Evolutionary conservation across 495 filamentous ascomycete species (phyloP), one percentile per base, ranked within the genome.

Genomic region (Penicillium canariense): DNA sequence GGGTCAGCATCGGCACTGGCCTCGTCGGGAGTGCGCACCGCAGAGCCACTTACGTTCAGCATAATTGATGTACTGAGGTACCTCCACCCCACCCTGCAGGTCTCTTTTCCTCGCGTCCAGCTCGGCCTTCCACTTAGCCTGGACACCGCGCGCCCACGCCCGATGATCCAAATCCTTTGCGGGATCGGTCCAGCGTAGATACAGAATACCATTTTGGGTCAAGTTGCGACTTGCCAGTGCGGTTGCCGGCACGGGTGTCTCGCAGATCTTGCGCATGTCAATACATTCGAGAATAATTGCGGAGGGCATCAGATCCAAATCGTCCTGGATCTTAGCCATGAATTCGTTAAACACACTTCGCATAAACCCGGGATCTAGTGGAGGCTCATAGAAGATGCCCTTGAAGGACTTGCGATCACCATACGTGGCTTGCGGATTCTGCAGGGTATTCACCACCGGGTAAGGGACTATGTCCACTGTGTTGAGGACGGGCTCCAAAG

Each of bases 321-420:
- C 53, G 5, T 26, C 26, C 10, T 58, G 30, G 22, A 77, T 66
- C 57, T 72, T 63, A 4, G 45, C 34, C 46, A 70, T 70, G 52
- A 73, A 73, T 3, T 71, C 71, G 4, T 71, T 56, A 55, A 78
- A 69, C 5, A 69, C 54, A n/a, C 58, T 45, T 7, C 69, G 71
- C 2, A 70, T 54, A 55, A 76, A 69, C 1, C 57, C 23, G 6
- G 61, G 55, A 31, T 72, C 64, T 36, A 79, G 48, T 0, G 76
- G 76, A 12, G 75, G 71, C 48, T 67, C 62, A 65, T 75, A 80
- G 30, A 75, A 74, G n/a, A 80, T 64, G 0, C 77, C 78, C 48
- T 79, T 82, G 51, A 78, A 74, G 0, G 72, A 67, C 35, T 77
- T 73, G 12, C 74, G 69, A 35, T 63, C 69, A 5, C 74, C 74